Base-by-base conservation (phyloP, 805 yeast species). In the Saccharomycopsis synnaedendra region DNA sequence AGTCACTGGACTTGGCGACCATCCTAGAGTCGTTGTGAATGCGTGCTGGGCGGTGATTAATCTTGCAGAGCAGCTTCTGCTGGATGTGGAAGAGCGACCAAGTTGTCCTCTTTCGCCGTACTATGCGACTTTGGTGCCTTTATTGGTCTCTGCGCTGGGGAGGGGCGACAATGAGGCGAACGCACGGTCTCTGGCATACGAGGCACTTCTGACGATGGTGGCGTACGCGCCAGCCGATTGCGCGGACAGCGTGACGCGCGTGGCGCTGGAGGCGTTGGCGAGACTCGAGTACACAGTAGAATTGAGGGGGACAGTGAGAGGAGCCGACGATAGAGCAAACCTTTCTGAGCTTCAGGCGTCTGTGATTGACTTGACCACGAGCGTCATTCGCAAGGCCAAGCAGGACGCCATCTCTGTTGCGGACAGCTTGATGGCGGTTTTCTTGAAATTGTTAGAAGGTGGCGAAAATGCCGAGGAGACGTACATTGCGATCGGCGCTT, bases 21-120 rank as follows among this genome's bases (percentile, higher is more conserved):
- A 87, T 62, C 87, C 97, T 35, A 86, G 85, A 65, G 95, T 93
- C 34, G 76, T 89, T 3, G 87, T 96, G n/a, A 93, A 93, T 69
- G 87, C 96, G 66, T 87, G 97, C 65, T 93, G 98, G 98, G 81
- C 97, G 4, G 71, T 93, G 53, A 93, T 93, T 66, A 93, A 93
- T 64, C 71, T 93, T 55, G 75, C 85, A 31, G 97, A 90, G 64
- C 96, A 88, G 65, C 67, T 89, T 50, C 45, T 52, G 10, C 48
- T 38, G 4, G 44, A 51, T 37, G 50, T 47, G 32, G 55, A 49
- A 11, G 45, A 49, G 33, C 49, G 55, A 8, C 64, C 68, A 34
- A 68, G 84, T 8, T 77, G 85, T 33, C 72, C 79, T 29, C 72
- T 93, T 68, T 83, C 95, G 31, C 81, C 72, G 52, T 90, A 78